These are phyloP conservation scores for Penicillium psychrofluorescens DNA, from an alignment of 495 filamentous ascomycete genomes.

Conservation along the genomic window DNA sequence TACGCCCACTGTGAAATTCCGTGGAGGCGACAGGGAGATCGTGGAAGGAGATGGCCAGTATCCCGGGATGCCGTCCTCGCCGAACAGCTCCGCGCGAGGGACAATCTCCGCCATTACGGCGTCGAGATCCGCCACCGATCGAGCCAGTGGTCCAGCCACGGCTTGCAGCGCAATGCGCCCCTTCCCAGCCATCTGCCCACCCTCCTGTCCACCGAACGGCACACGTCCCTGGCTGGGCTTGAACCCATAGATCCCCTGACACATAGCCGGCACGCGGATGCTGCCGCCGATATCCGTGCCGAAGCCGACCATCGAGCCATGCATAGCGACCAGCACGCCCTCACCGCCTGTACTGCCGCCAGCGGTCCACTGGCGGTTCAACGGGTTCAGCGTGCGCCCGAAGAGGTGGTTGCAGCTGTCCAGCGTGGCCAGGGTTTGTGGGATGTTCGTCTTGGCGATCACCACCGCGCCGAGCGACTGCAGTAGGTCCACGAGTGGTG, in stretches of 20 bases:
- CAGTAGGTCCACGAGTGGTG: constrained; percentile 32
- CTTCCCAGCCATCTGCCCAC: constrained; percentile 30
- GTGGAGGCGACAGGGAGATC: constrained; percentile 1
- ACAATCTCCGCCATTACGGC: constrained; percentile 45
- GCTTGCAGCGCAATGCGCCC: constrained; percentile 35
- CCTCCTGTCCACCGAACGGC: constrained; percentile 42
- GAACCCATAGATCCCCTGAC: constrained; percentile 49
- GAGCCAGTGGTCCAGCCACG: constrained; percentile 45
- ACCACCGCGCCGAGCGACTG: constrained; percentile 45
- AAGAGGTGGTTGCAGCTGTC: constrained; percentile 41
- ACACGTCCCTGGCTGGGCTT: constrained; percentile 54
- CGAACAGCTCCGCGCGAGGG: constrained; percentile 38
- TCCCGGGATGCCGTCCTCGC: constrained; percentile 42
- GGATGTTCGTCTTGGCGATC: constrained; percentile 61
- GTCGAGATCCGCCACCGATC: constrained; percentile 36
- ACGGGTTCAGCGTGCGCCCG: constrained; percentile 58
- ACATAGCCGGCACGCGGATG: constrained; percentile 54
- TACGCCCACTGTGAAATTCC: constrained; percentile 46
- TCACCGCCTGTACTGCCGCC: constrained; percentile 66
- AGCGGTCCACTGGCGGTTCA: constrained; percentile 45
- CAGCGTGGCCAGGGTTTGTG: constrained; percentile 41
- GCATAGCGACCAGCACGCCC: constrained; percentile 53
- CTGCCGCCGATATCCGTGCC: constrained; percentile 62
- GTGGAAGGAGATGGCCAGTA: constrained; percentile 32
- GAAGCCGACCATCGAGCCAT: constrained; percentile 57